Evolutionary conservation across 768 basidiomycete species (phyloP).

Genomic region (Serendipita vermifera): DNA sequence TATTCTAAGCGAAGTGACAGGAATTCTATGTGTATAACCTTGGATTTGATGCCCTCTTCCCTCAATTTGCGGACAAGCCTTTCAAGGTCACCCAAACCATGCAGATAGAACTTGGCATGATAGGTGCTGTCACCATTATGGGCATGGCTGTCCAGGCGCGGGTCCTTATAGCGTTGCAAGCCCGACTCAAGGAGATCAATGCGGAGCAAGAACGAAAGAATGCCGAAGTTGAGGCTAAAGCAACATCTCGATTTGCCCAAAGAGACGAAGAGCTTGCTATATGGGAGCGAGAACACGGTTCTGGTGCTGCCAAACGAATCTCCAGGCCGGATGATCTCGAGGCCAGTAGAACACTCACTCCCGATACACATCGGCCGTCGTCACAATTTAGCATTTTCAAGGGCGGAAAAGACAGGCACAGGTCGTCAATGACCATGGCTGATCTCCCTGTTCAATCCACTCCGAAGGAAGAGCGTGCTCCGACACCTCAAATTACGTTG

Average conservation of each 20-base stretch:
- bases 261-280: slow-evolving; percentile 58
- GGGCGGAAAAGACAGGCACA: slow-evolving; percentile 23
- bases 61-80: slow-evolving; percentile 54
- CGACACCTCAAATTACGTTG: slow-evolving; percentile 34
- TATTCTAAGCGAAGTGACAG: slow-evolving; percentile 28
- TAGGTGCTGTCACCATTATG: slow-evolving; percentile 71
- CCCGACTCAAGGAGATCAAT: slow-evolving; percentile 65
- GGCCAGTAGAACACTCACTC: slow-evolving; percentile 30
- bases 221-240: slow-evolving; percentile 59
- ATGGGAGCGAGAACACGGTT: slow-evolving; percentile 81
- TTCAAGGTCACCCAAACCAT: slow-evolving; percentile 83
- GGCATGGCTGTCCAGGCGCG: slow-evolving; percentile 84
- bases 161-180: slow-evolving; percentile 65
- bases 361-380: slow-evolving; percentile 21
- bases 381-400: slow-evolving; percentile 34
- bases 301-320: slow-evolving; percentile 31
- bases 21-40: slow-evolving; percentile 88
- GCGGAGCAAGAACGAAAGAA: slow-evolving; percentile 61
- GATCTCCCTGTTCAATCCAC: slow-evolving; percentile 51
- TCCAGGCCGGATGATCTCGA: slow-evolving; percentile 33
- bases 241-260: slow-evolving; percentile 53
- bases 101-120: slow-evolving; percentile 85
- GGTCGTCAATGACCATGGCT: slow-evolving; percentile 43
- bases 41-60: slow-evolving; percentile 69
- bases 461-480: slow-evolving; percentile 31